These are phyloP conservation scores for Claviceps africana DNA, from an alignment of 2,329 filamentous ascomycete species.

Conservation along the genomic window DNA sequence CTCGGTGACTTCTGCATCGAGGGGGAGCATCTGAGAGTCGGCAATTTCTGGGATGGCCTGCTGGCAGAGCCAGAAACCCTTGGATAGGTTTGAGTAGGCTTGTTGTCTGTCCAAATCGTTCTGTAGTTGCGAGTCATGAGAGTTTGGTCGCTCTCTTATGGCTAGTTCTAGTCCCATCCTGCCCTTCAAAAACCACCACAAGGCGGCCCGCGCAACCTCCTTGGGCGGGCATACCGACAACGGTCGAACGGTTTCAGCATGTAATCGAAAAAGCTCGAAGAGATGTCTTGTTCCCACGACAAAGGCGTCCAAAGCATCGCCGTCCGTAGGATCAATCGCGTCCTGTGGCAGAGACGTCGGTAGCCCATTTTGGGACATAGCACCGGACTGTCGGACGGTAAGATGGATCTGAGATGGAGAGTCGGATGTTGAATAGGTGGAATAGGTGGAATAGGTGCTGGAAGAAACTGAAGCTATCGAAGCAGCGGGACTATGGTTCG, in stretches of 20 bases:
- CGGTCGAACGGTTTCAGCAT: slow-evolving; percentile 59
- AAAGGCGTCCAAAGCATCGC: slow-evolving; percentile 58
- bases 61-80: slow-evolving; percentile 68
- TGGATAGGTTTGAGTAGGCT: slow-evolving; percentile 73
- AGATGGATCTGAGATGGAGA: slow-evolving; percentile 6
- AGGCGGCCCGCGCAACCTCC: slow-evolving; percentile 56
- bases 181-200: slow-evolving; percentile 86
- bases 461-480: slow-evolving; percentile 22
- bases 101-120: slow-evolving; percentile 51
- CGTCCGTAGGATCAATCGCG: slow-evolving; percentile 31
- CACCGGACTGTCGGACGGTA: slow-evolving; percentile 12
- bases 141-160: slow-evolving; percentile 47
- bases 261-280: slow-evolving; percentile 60
- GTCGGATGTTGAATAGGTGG: slow-evolving; percentile 13
- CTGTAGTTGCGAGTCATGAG: slow-evolving; percentile 37
- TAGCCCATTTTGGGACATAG: slow-evolving; percentile 13
- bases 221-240: slow-evolving; percentile 47
- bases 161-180: slow-evolving; percentile 59
- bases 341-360: slow-evolving; percentile 18
- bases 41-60: slow-evolving; percentile 37
- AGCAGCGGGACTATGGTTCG: slow-evolving; percentile 28
- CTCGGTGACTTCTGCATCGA: slow-evolving; percentile 34
- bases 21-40: slow-evolving; percentile 25
- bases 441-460: slow-evolving; percentile 16
- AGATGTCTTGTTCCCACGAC: slow-evolving; percentile 57